These are phyloP conservation scores for Anastatica hierochuntica DNA, from an alignment of 345 rosid genomes.

Conservation along the genomic window DNA sequence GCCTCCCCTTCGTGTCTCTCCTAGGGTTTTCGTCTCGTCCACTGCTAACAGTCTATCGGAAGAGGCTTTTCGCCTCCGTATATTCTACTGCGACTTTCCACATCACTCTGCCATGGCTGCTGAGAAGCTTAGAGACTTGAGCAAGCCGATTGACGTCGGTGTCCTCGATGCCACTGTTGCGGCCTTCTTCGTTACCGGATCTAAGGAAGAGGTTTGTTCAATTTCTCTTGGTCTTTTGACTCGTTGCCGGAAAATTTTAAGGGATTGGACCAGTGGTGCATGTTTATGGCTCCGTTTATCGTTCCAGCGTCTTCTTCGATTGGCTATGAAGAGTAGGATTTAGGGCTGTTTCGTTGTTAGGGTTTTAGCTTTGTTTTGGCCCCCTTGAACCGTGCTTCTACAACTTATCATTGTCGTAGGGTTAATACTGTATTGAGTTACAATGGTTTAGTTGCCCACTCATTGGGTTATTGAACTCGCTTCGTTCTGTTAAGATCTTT, in stretches of 20 bases:
- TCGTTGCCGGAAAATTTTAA: neutral
- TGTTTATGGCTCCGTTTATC: neutral
- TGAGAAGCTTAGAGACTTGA: constrained; percentile 90
- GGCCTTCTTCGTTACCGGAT: constrained; percentile 99
- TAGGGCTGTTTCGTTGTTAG: constrained; percentile 4
- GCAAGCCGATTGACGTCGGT: constrained; percentile 84
- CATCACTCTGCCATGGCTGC: constrained; percentile 67
- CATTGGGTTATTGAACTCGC: neutral
- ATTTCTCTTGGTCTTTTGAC: constrained; percentile 13
- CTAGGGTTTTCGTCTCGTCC: constrained; percentile 44
- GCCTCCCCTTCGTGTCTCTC: constrained; percentile 22
- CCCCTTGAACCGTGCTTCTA: neutral
- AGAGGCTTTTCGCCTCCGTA: neutral
- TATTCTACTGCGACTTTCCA: constrained; percentile 1
- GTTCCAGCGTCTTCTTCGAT: constrained; percentile 10
- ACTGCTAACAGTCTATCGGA: constrained; percentile 26
- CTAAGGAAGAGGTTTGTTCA: constrained; percentile 89
- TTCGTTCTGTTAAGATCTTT: neutral
- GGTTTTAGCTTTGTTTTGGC: neutral
- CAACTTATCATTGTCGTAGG: neutral
- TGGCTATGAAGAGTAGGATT: constrained; percentile 2
- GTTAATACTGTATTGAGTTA: constrained; percentile 4
- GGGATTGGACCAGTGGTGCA: neutral
- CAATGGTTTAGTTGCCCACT: neutral
- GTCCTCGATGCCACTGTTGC: constrained; percentile 94